Percentiles rank a stretch among this genome's conserved stretches.
Conservation (phyloP, 1,284 basidiomycete species). For the Cerrena zonata region DNA sequence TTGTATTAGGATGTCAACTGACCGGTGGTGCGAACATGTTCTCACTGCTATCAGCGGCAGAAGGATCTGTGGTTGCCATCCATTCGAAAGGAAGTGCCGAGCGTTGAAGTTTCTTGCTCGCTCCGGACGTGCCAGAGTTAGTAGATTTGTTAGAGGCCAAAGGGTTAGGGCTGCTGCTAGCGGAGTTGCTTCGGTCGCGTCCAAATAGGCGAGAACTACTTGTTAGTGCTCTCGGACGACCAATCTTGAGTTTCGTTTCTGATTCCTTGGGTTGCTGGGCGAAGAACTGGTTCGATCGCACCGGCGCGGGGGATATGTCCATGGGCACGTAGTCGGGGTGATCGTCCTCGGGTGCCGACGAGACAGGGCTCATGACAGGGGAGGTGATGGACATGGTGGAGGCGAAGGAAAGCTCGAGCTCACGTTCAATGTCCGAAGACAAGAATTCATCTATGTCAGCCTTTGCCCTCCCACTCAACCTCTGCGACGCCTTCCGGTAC, state of each 20-base stretch:
- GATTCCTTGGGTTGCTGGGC: constrained; percentile 17
- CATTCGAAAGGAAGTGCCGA: constrained; percentile 59
- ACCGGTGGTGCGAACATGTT: constrained; percentile 27
- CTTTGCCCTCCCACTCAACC: constrained; percentile 28
- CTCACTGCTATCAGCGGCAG: constrained; percentile 14
- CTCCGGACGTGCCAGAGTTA: constrained; percentile 16
- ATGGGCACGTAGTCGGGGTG: constrained; percentile 50
- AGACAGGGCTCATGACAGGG: constrained; percentile 43
- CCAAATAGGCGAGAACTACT: constrained; percentile 63
- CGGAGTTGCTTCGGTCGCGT: constrained; percentile 58
- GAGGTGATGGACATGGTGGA: constrained; percentile 74
- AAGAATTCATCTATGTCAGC: constrained; percentile 61
- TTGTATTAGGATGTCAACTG: constrained; percentile 22
- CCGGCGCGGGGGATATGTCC: constrained; percentile 72
- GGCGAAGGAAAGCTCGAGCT: constrained; percentile 74
- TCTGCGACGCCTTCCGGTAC: constrained; percentile 42
- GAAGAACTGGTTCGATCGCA: constrained; percentile 16
- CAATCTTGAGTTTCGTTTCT: constrained; percentile 20
- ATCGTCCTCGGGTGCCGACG: constrained; percentile 41
- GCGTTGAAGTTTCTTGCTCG: constrained; percentile 50
- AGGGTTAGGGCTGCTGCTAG: constrained; percentile 18
- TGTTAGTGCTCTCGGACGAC: constrained; percentile 56
- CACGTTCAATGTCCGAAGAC: constrained; percentile 60
- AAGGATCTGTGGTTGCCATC: constrained; percentile 33
- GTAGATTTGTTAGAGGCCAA: constrained; percentile 29